Conservation (phyloP, 2,329 filamentous ascomycete genomes). For the Aspergillus ibericus region DNA sequence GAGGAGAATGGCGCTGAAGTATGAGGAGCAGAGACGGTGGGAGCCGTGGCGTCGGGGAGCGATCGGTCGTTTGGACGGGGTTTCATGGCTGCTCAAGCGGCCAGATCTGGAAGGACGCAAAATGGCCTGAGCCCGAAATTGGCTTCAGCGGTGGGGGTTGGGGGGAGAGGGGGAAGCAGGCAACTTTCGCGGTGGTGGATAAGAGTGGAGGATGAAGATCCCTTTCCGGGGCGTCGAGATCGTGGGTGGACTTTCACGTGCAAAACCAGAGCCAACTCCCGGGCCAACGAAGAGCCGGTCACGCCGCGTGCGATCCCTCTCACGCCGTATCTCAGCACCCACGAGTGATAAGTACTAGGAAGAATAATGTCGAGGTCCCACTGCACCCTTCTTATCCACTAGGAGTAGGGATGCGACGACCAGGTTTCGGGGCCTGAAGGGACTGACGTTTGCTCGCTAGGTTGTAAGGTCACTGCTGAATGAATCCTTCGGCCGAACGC, state of each 20-base stretch:
- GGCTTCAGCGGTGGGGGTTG: background rate
- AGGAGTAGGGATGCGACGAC: too few relatives aligned
- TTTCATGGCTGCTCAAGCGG: constrained; percentile 21
- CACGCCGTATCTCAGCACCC: background rate
- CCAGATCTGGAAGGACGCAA: constrained; percentile 4
- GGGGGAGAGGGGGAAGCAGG: background rate
- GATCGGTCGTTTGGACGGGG: constrained; percentile 19
- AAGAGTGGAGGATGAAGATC: constrained; percentile 1
- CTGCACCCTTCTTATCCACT: too few relatives aligned
- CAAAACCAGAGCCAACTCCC: background rate
- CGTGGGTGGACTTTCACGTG: constrained; percentile 9
- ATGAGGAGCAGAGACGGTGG: background rate
- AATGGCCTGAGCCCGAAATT: background rate
- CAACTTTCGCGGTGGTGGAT: too few relatives aligned
- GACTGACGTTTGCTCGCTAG: background rate
- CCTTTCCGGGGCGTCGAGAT: constrained; percentile 1
- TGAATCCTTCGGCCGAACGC: background rate
- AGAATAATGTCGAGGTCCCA: too few relatives aligned
- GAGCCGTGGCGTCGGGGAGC: constrained; percentile 13
- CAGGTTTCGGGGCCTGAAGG: background rate
- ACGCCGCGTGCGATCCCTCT: background rate
- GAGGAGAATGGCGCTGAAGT: constrained; percentile 9
- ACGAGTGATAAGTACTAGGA: background rate
- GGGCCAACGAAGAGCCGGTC: constrained; percentile 1
- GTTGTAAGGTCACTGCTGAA: background rate